Evolutionary conservation across 140 eudicot species (phyloP).

Genomic region (Ambrosia hybrid): DNA sequence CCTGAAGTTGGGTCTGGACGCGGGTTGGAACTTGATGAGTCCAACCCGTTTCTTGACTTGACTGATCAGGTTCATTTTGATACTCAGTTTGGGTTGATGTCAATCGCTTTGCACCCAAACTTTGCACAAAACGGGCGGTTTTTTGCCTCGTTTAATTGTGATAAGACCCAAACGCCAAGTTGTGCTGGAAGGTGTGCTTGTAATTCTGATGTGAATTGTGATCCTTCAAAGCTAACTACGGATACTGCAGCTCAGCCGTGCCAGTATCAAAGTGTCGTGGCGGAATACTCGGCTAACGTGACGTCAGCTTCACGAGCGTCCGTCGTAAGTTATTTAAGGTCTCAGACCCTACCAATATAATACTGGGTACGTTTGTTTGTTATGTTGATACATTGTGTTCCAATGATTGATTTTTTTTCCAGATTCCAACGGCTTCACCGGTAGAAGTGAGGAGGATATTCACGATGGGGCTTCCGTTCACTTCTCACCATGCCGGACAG

Average conservation of each 20-base stretch:
- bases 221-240: slow-evolving; percentile 56
- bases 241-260: slow-evolving; percentile 71
- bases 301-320: slow-evolving; percentile 46
- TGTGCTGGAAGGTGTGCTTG: slow-evolving; percentile 87
- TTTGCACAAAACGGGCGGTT: slow-evolving; percentile 76
- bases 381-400: not conserved
- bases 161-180: slow-evolving; percentile 53
- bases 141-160: slow-evolving; percentile 80
- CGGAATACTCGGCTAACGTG: slow-evolving; percentile 72
- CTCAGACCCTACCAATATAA: no score
- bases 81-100: slow-evolving; percentile 73
- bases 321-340: slow-evolving; percentile 35
- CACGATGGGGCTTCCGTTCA: slow-evolving; percentile 88
- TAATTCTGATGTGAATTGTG: slow-evolving; percentile 83
- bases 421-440: slow-evolving; percentile 71
- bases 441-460: slow-evolving; percentile 81
- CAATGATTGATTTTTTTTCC: slow-evolving; percentile 8
- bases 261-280: slow-evolving; percentile 72
- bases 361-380: no score
- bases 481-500: slow-evolving; percentile 83
- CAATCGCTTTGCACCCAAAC: slow-evolving; percentile 85
- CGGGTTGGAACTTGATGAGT: slow-evolving; percentile 52
- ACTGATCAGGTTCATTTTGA: slow-evolving; percentile 69
- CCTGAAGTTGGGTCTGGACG: slow-evolving; percentile 67
- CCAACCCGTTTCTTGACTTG: slow-evolving; percentile 71